Percentiles rank a stretch among this genome's conserved stretches.
Conservation (phyloP, 805 yeast genomes). For the Starmerella davenportii region DNA sequence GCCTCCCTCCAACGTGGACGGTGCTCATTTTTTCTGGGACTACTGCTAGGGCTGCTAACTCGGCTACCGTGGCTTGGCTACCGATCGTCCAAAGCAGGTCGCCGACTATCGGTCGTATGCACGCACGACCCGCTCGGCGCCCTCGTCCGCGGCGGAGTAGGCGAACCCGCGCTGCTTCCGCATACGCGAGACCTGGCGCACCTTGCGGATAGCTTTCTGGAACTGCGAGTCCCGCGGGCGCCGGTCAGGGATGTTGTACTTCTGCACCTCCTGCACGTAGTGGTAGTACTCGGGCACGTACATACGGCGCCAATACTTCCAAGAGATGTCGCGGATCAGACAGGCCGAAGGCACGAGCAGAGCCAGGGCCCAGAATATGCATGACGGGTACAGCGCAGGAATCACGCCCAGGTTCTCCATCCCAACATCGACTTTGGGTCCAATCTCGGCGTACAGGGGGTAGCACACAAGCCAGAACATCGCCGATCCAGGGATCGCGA, state of each 20-base stretch:
- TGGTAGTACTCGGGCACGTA: conserved; percentile 85
- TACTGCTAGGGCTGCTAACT: too few relatives aligned
- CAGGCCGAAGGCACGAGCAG: conserved; percentile 64
- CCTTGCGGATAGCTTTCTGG: conserved; percentile 91
- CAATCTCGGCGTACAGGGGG: conserved; percentile 72
- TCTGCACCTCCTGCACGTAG: conserved; percentile 90
- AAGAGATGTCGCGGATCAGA: conserved; percentile 66
- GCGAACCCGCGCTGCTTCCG: conserved; percentile 98
- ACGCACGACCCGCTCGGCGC: conserved; percentile 76
- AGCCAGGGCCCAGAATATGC: conserved; percentile 66
- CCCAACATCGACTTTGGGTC: conserved; percentile 70
- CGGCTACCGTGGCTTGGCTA: too few relatives aligned
- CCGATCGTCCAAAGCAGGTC: too few relatives aligned
- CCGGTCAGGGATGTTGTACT: conserved; percentile 79
- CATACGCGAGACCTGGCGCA: conserved; percentile 95
- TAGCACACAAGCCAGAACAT: conserved; percentile 65
- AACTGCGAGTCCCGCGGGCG: conserved; percentile 94
- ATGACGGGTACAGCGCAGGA: conserved; percentile 55
- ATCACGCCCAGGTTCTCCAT: conserved; percentile 69
- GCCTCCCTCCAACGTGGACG: too few relatives aligned
- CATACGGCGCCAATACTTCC: conserved; percentile 90
- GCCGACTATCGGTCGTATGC: conserved; percentile 55
- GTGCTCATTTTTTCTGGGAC: too few relatives aligned
- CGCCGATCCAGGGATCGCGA: conserved; percentile 92
- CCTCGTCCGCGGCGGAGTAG: conserved; percentile 87